A percentile compares a stretch with the other conserved stretches of the same genome.
Conservation (phyloP, 148 eudicot species). For the Simmondsia chinensis region DNA sequence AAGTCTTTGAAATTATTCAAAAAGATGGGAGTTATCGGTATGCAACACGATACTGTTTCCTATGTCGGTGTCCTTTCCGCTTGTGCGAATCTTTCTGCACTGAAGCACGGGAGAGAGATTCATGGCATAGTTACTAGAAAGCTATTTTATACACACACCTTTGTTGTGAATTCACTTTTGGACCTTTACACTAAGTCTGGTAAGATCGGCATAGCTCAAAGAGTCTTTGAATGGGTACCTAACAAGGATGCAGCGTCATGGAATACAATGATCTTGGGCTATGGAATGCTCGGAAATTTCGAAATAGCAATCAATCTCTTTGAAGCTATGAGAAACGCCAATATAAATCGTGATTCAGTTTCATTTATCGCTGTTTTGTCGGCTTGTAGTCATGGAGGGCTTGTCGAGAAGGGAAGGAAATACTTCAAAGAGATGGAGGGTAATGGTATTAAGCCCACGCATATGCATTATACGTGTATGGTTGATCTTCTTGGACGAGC, state of each 20-base stretch:
- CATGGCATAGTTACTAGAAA: constrained; percentile 45
- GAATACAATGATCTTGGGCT: constrained; percentile 70
- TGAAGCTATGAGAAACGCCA: constrained; percentile 46
- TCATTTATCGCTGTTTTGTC: constrained; percentile 66
- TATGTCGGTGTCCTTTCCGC: constrained; percentile 55
- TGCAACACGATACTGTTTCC: constrained; percentile 44
- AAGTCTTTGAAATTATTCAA: constrained; percentile 36
- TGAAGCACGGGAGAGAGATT: constrained; percentile 62
- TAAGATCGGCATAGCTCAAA: constrained; percentile 36
- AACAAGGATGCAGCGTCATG: constrained; percentile 58
- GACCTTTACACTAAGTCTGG: constrained; percentile 79
- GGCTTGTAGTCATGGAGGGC: constrained; percentile 72
- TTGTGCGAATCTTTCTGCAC: constrained; percentile 48
- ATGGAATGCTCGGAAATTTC: constrained; percentile 54
- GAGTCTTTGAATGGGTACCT: constrained; percentile 32
- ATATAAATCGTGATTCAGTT: constrained; percentile 38
- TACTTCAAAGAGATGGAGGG: constrained; percentile 52
- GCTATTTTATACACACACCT: constrained; percentile 32
- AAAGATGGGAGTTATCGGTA: constrained; percentile 43
- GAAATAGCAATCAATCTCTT: constrained; percentile 41
- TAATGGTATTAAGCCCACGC: constrained; percentile 23
- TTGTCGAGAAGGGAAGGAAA: constrained; percentile 44
- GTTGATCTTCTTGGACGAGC: constrained; percentile 79
- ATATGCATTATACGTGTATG: constrained; percentile 70
- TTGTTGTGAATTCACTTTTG: constrained; percentile 52